These are phyloP conservation scores for Aspergillus hiratsukae DNA, from an alignment of 2,329 filamentous ascomycete genomes.

Conservation along the genomic window DNA sequence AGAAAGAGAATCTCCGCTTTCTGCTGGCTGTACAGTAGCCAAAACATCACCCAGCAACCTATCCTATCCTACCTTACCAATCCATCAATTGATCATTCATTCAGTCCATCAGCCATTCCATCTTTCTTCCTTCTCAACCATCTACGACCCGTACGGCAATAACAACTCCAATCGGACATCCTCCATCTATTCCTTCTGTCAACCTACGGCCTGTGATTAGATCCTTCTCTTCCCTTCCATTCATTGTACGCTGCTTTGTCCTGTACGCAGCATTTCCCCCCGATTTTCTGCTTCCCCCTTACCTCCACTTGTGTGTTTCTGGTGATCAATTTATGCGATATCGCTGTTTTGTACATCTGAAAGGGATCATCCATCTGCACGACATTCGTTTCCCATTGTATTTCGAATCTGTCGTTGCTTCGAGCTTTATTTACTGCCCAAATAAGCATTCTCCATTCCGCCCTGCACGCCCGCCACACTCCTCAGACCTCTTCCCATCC, in stretches of 20 bases:
- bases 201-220: too few species aligned
- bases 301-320: too few species aligned
- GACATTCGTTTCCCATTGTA: slow-evolving; percentile 4
- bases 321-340: too few species aligned
- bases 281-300: not conserved
- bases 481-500: slow-evolving; percentile 7
- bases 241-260: too few species aligned
- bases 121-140: not conserved
- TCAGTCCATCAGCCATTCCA: not conserved
- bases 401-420: slow-evolving; percentile 7
- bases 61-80: not conserved
- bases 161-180: too few species aligned
- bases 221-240: too few species aligned
- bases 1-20: too few species aligned
- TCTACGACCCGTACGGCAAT: not conserved
- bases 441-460: slow-evolving; percentile 13
- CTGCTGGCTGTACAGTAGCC: not conserved
- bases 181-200: too few species aligned
- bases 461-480: slow-evolving; percentile 13
- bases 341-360: too few species aligned
- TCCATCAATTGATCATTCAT: not conserved
- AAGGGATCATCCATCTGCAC: slow-evolving; percentile 8
- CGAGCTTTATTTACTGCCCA: slow-evolving; percentile 14
- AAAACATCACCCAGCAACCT: not conserved
- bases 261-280: too few species aligned